These are phyloP conservation scores for Thelonectria blattea DNA, from an alignment of 2,329 filamentous ascomycete species.

Conservation along the genomic window DNA sequence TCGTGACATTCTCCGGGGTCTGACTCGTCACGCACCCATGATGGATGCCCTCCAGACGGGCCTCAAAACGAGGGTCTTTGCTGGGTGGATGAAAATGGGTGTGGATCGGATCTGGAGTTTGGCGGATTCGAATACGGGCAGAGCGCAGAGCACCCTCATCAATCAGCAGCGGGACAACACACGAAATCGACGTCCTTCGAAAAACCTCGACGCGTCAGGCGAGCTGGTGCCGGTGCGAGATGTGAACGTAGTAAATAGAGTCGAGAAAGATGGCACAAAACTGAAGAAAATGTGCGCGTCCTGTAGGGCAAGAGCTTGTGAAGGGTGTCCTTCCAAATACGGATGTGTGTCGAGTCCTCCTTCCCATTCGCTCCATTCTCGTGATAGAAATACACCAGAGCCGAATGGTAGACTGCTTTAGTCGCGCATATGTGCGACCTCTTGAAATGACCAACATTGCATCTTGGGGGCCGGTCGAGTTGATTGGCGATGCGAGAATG, in stretches of 20 bases:
- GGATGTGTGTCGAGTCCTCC: background rate
- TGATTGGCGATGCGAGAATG: background rate
- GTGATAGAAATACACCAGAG: background rate
- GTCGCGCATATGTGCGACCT: background rate
- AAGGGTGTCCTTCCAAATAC: slow-evolving; percentile 8
- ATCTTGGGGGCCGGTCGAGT: background rate
- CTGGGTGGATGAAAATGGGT: background rate
- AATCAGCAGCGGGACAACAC: background rate
- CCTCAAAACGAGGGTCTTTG: background rate
- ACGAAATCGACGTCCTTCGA: background rate
- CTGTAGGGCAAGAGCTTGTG: background rate
- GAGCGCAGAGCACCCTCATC: background rate
- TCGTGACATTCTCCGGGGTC: slow-evolving; percentile 1
- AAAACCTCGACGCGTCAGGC: background rate
- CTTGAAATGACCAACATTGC: background rate
- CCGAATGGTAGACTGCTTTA: background rate
- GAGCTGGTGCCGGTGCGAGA: too few species aligned
- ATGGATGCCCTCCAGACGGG: background rate
- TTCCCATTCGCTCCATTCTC: background rate
- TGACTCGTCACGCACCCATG: background rate
- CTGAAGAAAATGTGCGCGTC: too few species aligned
- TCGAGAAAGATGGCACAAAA: too few species aligned
- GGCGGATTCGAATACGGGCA: background rate
- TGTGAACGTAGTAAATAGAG: too few species aligned
- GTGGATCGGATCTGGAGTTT: background rate